These are phyloP conservation scores for Elongisporangium undulatum DNA, from an alignment of 352 stramenopile species.

Conservation along the genomic window DNA sequence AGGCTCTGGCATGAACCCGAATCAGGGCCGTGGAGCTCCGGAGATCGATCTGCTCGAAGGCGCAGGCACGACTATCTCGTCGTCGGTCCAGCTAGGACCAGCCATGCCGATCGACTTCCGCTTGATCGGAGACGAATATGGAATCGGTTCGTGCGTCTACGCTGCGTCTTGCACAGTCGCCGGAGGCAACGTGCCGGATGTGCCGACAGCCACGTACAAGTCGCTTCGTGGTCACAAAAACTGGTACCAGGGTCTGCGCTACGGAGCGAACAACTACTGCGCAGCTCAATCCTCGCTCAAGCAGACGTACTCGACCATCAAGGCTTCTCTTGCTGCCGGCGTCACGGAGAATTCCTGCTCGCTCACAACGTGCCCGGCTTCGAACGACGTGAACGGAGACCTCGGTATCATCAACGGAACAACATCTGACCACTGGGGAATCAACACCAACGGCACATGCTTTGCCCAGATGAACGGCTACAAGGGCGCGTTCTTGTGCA, in stretches of 20 bases:
- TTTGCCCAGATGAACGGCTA: constrained; percentile 13
- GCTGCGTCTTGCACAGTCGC: constrained; percentile 15
- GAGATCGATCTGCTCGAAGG: constrained; percentile 93
- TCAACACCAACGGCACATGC: no score
- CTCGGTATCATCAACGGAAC: constrained; percentile 14
- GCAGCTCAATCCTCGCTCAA: constrained; percentile 8
- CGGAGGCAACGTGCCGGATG: constrained; percentile 28
- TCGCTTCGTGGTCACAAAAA: constrained; percentile 22
- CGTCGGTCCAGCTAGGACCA: constrained; percentile 77
- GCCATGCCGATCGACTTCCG: constrained; percentile 44
- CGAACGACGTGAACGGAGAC: constrained; percentile 29
- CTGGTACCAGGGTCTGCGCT: constrained; percentile 41
- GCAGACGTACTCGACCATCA: constrained; percentile 15
- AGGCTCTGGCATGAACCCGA: constrained; percentile 87
- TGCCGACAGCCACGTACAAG: constrained; percentile 20
- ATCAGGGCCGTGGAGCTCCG: no score
- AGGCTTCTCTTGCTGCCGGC: constrained; percentile 15
- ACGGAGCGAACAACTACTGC: constrained; percentile 31
- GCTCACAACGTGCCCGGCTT: constrained; percentile 19
- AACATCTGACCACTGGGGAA: constrained; percentile 23
- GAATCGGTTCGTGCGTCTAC: no score
- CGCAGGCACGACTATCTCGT: constrained; percentile 51
- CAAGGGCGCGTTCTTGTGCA: constrained; percentile 6
- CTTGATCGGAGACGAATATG: constrained; percentile 17
- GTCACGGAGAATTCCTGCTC: constrained; percentile 27